A percentile compares a stretch with the other conserved stretches of the same genome.
phyloP scores from a whole-genome alignment of 208 protist genomes.

The Leptomonas pyrrhocoris region DNA sequence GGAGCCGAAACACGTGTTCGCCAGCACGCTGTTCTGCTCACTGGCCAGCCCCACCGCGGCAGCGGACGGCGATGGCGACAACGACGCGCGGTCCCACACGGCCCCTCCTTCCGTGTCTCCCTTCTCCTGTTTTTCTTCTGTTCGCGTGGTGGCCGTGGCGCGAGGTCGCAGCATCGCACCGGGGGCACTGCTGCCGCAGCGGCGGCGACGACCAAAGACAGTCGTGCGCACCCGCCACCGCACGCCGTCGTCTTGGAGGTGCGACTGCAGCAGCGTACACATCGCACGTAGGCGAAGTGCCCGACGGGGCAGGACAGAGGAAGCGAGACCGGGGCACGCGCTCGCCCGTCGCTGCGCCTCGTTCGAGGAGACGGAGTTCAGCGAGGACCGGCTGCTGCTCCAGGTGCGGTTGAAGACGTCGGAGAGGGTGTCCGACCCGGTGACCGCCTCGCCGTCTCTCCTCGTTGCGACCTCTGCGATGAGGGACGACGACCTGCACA shows the following conservation, averaged over 20 bases:
- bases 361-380: not conserved
- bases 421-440: conserved; percentile 5
- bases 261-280: conserved; percentile 23
- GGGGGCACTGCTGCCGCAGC: too few species aligned
- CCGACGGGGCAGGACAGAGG: not conserved
- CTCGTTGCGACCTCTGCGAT: not conserved
- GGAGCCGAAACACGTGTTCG: conserved; percentile 28
- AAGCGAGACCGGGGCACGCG: not conserved
- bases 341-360: not conserved
- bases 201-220: conserved; percentile 28
- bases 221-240: conserved; percentile 22
- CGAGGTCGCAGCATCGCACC: not conserved
- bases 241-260: conserved; percentile 16
- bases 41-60: not conserved
- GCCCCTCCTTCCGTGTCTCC: too few species aligned
- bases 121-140: too few species aligned
- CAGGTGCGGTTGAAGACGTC: conserved; percentile 19
- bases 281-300: conserved; percentile 16
- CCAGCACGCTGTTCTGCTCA: conserved; percentile 16
- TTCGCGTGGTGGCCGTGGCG: not conserved
- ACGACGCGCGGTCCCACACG: too few species aligned
- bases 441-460: not conserved
- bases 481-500: too few species aligned
- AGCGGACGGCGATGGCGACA: too few species aligned
- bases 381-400: conserved; percentile 18